These are phyloP conservation scores for Trichoderma koningiopsis DNA, from an alignment of 2,329 filamentous ascomycete genomes.

Conservation along the genomic window DNA sequence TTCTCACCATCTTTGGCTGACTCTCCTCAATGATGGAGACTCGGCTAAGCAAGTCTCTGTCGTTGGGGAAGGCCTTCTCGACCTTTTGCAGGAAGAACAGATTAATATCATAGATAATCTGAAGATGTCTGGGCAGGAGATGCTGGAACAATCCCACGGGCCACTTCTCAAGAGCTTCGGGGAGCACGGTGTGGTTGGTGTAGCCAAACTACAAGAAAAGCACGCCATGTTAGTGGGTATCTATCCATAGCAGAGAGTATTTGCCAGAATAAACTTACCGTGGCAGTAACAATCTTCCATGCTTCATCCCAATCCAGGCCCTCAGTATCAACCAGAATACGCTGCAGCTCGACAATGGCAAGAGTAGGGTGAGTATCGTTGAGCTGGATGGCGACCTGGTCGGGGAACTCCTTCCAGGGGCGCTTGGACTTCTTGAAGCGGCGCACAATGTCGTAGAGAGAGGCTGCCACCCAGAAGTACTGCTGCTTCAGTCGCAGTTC, in stretches of 20 bases:
- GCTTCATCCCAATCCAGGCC: slow-evolving; percentile 91
- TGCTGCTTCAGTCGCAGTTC: slow-evolving; percentile 98
- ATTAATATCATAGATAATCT: slow-evolving; percentile 99
- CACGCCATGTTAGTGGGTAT: neutral
- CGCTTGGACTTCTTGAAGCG: slow-evolving; percentile 97
- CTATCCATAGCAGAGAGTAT: neutral
- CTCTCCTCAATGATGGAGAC: slow-evolving; percentile 99
- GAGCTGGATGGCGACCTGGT: slow-evolving; percentile 94
- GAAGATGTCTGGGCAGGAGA: slow-evolving; percentile 87
- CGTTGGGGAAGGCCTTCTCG: slow-evolving; percentile 86
- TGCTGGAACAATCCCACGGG: slow-evolving; percentile 90
- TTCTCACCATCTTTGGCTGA: slow-evolving; percentile 95
- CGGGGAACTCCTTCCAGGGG: slow-evolving; percentile 87
- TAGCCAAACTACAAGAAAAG: slow-evolving; percentile 72
- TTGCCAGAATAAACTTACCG: slow-evolving; percentile 46
- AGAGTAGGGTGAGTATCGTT: slow-evolving; percentile 98
- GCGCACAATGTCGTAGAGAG: slow-evolving; percentile 91
- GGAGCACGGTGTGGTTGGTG: slow-evolving; percentile 97
- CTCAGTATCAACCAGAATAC: slow-evolving; percentile 87
- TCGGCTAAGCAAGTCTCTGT: slow-evolving; percentile 78
- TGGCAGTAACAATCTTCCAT: slow-evolving; percentile 77
- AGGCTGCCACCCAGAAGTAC: slow-evolving; percentile 99
- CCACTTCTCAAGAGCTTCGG: slow-evolving; percentile 98
- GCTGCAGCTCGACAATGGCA: slow-evolving; percentile 92
- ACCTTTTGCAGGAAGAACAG: slow-evolving; percentile 88